phyloP scores from a whole-genome alignment of 169 alveolate species.

The Plasmodium gaboni region DNA sequence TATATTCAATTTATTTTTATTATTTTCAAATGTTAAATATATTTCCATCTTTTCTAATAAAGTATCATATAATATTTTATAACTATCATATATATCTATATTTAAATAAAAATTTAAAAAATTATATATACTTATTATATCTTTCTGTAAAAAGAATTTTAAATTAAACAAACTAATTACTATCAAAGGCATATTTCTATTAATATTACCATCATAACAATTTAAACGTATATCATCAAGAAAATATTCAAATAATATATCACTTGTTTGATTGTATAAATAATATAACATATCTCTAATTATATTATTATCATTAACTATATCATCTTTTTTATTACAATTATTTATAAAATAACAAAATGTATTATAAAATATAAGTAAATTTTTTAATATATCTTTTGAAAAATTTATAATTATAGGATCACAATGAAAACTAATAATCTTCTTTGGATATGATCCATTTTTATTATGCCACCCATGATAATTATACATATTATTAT shows the following conservation, averaged over 20 bases:
- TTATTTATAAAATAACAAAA: constrained; percentile 30
- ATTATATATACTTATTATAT: constrained; percentile 4
- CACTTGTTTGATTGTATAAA: constrained; percentile 15
- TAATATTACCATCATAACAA: constrained; percentile 47
- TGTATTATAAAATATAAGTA: constrained; percentile 16
- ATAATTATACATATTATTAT: not conserved
- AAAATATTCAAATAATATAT: constrained; percentile 20
- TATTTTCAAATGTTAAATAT: constrained; percentile 28
- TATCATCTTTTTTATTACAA: constrained; percentile 3
- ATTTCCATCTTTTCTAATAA: constrained; percentile 45
- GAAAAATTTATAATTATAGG: constrained; percentile 49
- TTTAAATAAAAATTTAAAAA: constrained; percentile 29
- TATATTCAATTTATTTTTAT: constrained; percentile 20
- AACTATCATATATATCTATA: constrained; percentile 53
- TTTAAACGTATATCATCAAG: constrained; percentile 39
- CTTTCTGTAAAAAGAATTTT: constrained; percentile 28
- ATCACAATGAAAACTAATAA: constrained; percentile 32
- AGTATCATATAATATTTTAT: constrained; percentile 35
- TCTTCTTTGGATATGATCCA: not conserved
- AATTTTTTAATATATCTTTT: constrained; percentile 26
- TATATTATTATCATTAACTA: not conserved
- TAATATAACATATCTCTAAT: constrained; percentile 20
- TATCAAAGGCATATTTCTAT: constrained; percentile 34
- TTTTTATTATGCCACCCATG: not conserved
- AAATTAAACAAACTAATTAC: constrained; percentile 30